phyloP scores from a whole-genome alignment of 176 grass and related monocot species.

The Carex kokanica region DNA sequence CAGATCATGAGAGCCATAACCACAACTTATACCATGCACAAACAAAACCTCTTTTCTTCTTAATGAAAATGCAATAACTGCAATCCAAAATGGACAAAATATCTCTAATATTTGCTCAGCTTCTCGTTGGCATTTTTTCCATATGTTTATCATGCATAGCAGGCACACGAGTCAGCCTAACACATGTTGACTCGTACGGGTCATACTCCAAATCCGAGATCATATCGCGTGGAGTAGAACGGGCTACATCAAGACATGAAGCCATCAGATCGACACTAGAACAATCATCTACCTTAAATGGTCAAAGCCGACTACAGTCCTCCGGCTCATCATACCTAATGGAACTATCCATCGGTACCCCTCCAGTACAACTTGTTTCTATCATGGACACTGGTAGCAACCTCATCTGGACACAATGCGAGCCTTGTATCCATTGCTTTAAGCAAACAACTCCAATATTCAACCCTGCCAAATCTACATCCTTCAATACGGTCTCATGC shows the following conservation, averaged over 20 bases:
- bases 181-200: slow-evolving; percentile 16
- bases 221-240: slow-evolving; percentile 13
- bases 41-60: not conserved
- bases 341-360: slow-evolving; percentile 46
- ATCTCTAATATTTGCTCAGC: not conserved
- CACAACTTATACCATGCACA: not conserved
- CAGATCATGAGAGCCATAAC: not conserved
- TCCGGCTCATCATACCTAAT: slow-evolving; percentile 38
- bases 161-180: slow-evolving; percentile 17
- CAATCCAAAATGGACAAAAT: slow-evolving; percentile 1
- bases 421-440: slow-evolving; percentile 40
- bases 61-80: not conserved
- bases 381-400: slow-evolving; percentile 52
- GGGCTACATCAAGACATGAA: slow-evolving; percentile 7
- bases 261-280: slow-evolving; percentile 2
- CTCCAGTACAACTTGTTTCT: slow-evolving; percentile 26
- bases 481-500: slow-evolving; percentile 38
- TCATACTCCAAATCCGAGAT: slow-evolving; percentile 7
- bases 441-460: slow-evolving; percentile 38
- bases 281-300: not conserved
- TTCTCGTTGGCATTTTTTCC: not conserved
- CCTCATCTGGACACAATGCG: slow-evolving; percentile 57
- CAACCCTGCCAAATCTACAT: slow-evolving; percentile 39
- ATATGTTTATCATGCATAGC: not conserved
- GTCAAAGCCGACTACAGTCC: slow-evolving; percentile 2